phyloP scores from a whole-genome alignment of 1,284 basidiomycete species.

The Trichosporon faecale region DNA sequence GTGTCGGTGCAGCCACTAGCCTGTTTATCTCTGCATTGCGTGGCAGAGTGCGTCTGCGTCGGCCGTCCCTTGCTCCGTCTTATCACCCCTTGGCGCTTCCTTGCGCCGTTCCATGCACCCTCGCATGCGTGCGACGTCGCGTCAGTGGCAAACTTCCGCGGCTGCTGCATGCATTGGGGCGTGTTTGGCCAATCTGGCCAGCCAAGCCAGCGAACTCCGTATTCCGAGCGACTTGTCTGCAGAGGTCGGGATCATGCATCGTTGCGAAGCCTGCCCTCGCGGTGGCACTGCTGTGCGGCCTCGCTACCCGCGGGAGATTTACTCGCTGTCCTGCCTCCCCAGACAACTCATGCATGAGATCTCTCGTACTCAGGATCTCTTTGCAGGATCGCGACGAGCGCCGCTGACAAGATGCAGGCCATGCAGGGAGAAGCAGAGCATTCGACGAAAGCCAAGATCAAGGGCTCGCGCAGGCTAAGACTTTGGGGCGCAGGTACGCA shows the following conservation, averaged over 20 bases:
- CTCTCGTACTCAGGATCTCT: neutral
- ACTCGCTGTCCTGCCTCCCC: neutral
- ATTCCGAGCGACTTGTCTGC: neutral
- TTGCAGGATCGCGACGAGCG: too few relatives aligned
- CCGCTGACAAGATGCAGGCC: too few relatives aligned
- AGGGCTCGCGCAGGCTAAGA: neutral
- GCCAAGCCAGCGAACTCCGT: neutral
- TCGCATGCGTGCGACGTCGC: neutral
- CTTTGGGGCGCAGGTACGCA: constrained; percentile 3
- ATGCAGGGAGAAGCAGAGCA: neutral
- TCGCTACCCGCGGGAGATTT: neutral
- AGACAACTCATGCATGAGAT: neutral
- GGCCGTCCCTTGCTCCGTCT: neutral
- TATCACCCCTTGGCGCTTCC: neutral
- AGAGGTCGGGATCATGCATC: neutral
- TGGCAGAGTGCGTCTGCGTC: neutral
- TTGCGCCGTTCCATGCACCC: neutral
- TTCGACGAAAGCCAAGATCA: neutral
- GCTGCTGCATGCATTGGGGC: neutral
- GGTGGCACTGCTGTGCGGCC: too few relatives aligned
- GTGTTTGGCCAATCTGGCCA: neutral
- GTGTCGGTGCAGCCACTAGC: neutral
- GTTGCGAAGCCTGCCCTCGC: neutral
- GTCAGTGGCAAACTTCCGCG: neutral
- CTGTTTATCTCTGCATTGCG: neutral